Evolutionary conservation across 495 filamentous ascomycete species (phyloP).

Genomic region (Neurospora tetrasperma): DNA sequence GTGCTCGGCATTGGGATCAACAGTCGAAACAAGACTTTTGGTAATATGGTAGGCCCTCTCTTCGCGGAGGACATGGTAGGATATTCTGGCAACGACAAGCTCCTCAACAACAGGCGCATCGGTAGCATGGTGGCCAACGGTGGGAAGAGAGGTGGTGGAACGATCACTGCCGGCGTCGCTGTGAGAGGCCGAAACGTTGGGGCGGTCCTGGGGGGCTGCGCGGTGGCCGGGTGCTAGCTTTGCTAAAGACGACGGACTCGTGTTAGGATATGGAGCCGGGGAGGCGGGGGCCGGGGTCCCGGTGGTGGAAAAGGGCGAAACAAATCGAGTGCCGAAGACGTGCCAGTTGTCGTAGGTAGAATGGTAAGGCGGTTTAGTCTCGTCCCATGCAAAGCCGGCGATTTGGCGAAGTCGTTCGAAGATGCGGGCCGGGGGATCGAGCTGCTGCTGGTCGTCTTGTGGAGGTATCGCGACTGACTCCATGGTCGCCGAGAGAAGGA

Average conservation of each 20-base stretch:
- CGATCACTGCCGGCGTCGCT: constrained; percentile 32
- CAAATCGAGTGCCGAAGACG: constrained; percentile 36
- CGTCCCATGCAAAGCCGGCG: constrained; percentile 68
- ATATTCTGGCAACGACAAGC: constrained; percentile 64
- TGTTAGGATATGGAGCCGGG: constrained; percentile 10
- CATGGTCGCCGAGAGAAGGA: constrained; percentile 28
- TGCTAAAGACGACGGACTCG: constrained; percentile 21
- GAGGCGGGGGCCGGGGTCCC: constrained; percentile 17
- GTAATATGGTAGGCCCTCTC: constrained; percentile 78
- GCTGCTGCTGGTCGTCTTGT: constrained; percentile 45
- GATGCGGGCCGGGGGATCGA: constrained; percentile 58
- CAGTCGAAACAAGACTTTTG: constrained; percentile 55
- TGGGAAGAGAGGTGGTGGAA: constrained; percentile 24
- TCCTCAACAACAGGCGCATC: constrained; percentile 32
- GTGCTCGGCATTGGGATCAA: constrained; percentile 63
- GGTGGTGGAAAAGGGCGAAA: constrained; percentile 30
- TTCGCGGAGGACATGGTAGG: constrained; percentile 65
- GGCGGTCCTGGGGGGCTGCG: constrained; percentile 26
- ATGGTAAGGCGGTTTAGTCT: constrained; percentile 57
- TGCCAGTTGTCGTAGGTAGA: constrained; percentile 75
- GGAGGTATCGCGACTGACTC: constrained; percentile 36
- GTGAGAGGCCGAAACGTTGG: constrained; percentile 16
- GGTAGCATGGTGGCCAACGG: constrained; percentile 14
- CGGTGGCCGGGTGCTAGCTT: constrained; percentile 22
- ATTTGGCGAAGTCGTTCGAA: constrained; percentile 64